These are phyloP conservation scores for Myxozyma melibiosi DNA, from an alignment of 805 yeast genomes.

Conservation along the genomic window DNA sequence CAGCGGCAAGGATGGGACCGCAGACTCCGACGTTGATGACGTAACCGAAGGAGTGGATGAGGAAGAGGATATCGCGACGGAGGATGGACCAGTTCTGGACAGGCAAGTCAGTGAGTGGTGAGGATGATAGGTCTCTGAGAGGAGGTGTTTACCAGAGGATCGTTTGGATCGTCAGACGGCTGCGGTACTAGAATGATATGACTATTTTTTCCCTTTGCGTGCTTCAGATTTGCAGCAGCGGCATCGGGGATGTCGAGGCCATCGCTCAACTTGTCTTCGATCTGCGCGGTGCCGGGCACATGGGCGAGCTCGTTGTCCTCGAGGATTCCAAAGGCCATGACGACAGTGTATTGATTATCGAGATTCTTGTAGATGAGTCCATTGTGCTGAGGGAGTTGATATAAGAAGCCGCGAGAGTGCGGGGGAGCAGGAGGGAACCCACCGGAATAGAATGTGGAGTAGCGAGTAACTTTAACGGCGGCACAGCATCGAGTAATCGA, in stretches of 20 bases:
- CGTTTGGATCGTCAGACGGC: constrained; percentile 47
- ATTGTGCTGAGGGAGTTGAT: too few relatives aligned
- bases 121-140: not conserved
- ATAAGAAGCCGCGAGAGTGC: too few relatives aligned
- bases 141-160: constrained; percentile 40
- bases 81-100: not conserved
- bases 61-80: not conserved
- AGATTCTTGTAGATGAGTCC: too few relatives aligned
- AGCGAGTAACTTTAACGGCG: too few relatives aligned
- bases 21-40: not conserved
- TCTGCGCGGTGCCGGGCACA: constrained; percentile 1
- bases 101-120: constrained; percentile 39
- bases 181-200: constrained; percentile 45
- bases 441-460: too few relatives aligned
- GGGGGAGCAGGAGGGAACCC: too few relatives aligned
- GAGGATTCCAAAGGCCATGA: constrained; percentile 4
- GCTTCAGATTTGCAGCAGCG: not conserved
- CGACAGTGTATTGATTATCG: too few relatives aligned
- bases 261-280: not conserved
- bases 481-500: too few relatives aligned
- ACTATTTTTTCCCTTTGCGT: not conserved
- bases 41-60: not conserved
- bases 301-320: constrained; percentile 2
- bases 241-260: not conserved
- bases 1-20: constrained; percentile 11